Conservation (phyloP, 768 basidiomycete species). For the Leccinellum luteum region DNA sequence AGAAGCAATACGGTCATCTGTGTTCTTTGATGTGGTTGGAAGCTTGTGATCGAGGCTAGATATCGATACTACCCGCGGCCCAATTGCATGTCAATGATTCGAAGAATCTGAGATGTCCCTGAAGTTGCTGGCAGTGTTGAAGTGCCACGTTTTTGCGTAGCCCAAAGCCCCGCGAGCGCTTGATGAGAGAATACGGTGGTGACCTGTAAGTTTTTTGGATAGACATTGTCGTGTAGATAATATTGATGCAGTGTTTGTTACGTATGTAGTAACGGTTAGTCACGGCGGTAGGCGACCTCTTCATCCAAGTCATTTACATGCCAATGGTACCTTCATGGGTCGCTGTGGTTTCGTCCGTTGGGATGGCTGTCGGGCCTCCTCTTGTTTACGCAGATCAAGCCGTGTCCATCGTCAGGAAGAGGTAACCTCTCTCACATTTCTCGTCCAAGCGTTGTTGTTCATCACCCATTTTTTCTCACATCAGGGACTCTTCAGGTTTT, state of each 20-base stretch:
- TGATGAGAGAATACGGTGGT: not conserved
- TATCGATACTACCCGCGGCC: conserved; percentile 9
- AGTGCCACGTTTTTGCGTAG: conserved; percentile 6
- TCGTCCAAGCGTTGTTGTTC: conserved; percentile 3
- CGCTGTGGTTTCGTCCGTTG: conserved; percentile 64
- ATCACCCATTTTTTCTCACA: conserved; percentile 3
- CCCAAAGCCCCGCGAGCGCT: conserved; percentile 7
- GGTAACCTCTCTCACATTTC: conserved; percentile 37
- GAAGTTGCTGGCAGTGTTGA: not conserved
- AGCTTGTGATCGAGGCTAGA: conserved; percentile 15
- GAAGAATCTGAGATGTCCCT: not conserved
- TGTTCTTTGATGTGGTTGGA: conserved; percentile 14
- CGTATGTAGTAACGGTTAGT: conserved; percentile 8
- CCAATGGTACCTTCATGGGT: conserved; percentile 57
- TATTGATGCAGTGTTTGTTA: conserved; percentile 4
- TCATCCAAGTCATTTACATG: not conserved
- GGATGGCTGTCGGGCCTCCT: conserved; percentile 84
- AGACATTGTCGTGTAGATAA: not conserved
- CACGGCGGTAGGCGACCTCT: not conserved
- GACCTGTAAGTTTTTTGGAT: not conserved
- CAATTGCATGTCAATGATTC: conserved; percentile 1
- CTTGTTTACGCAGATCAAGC: conserved; percentile 85
- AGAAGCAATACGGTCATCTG: not conserved
- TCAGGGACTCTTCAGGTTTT: conserved; percentile 81
- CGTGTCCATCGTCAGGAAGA: conserved; percentile 74